Evolutionary conservation across 345 rosid species (phyloP).

Genomic region (Citrus hindsii): DNA sequence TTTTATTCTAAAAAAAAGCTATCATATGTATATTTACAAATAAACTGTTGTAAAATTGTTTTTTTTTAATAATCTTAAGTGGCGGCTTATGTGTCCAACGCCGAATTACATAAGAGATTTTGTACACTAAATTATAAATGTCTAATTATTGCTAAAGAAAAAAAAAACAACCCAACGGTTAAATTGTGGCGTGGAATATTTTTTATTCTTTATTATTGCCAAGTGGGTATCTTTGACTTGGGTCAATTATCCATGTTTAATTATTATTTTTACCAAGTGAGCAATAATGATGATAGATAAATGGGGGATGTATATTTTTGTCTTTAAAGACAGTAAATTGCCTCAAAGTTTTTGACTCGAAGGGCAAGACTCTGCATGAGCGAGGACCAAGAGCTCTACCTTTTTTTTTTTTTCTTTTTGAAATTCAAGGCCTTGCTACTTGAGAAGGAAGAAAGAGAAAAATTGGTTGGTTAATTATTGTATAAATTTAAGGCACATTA

Average conservation of each 20-base stretch:
- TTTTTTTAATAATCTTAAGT: no score
- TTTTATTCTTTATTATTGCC: not conserved
- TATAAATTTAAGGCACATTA: not conserved
- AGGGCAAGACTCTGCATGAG: not conserved
- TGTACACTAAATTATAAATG: no score
- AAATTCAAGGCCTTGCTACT: not conserved
- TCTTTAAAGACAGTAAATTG: not conserved
- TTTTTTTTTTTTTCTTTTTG: no score
- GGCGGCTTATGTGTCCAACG: no score
- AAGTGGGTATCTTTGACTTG: not conserved
- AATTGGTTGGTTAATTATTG: not conserved
- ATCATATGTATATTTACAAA: no score
- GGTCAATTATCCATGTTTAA: not conserved
- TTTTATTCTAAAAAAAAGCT: no score
- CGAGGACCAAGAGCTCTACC: no score
- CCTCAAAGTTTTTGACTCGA: not conserved
- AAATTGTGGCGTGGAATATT: not conserved
- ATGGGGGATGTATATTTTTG: not conserved
- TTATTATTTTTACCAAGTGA: not conserved
- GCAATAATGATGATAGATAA: not conserved
- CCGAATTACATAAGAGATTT: no score
- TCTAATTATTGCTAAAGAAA: not conserved
- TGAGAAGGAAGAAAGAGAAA: not conserved
- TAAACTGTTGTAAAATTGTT: no score
- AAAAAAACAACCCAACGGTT: not conserved